Evolutionary conservation across 495 filamentous ascomycete genomes (phyloP).

Genomic region (Penicillium arizonense): DNA sequence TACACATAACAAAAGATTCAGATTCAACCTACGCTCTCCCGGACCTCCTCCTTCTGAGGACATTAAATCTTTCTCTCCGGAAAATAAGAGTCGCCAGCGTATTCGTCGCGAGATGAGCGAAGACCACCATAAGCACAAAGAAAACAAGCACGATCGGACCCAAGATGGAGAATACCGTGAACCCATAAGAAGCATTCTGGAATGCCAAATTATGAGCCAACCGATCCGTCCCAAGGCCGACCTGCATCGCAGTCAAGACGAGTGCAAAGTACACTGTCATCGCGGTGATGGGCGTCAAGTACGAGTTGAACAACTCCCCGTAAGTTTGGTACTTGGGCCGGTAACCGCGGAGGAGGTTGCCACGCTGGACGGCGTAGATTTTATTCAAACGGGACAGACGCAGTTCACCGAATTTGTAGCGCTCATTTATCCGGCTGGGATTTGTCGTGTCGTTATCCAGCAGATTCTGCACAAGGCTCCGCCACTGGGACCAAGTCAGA

Average conservation of each 20-base stretch:
- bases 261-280: conserved; percentile 50
- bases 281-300: conserved; percentile 44
- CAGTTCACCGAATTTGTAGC: conserved; percentile 47
- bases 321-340: conserved; percentile 10
- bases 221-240: conserved; percentile 46
- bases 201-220: conserved; percentile 40
- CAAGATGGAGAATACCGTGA: conserved; percentile 50
- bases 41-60: not conserved
- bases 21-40: not conserved
- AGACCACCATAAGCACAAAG: not conserved
- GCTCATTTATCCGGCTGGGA: conserved; percentile 23
- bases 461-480: conserved; percentile 8
- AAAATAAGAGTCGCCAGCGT: conserved; percentile 1
- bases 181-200: conserved; percentile 49
- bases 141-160: conserved; percentile 16
- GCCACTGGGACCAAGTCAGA: conserved; percentile 25
- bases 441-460: not conserved
- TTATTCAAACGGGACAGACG: conserved; percentile 25
- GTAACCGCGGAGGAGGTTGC: conserved; percentile 4
- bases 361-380: conserved; percentile 11
- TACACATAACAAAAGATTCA: not conserved
- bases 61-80: not conserved
- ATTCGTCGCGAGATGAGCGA: conserved; percentile 1
- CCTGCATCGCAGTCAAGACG: conserved; percentile 59
- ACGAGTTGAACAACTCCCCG: conserved; percentile 33